Evolutionary conservation across 2,329 filamentous ascomycete species (phyloP), one percentile per base, ranked within the genome.

Genomic region (Stenocarpella maydis): DNA sequence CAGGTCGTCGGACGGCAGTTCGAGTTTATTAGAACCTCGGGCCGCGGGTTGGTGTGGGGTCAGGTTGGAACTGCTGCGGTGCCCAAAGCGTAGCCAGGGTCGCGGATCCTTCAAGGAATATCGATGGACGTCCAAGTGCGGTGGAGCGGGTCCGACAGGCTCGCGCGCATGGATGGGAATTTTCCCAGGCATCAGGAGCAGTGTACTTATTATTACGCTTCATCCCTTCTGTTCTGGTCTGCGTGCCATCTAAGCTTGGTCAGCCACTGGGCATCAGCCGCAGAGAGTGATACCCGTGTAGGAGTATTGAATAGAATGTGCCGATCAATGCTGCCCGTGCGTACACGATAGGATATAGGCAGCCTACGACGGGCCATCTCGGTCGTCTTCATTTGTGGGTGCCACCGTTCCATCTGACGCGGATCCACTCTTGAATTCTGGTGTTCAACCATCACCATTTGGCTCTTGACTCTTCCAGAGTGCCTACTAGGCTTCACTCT

Each of bases 101-200:
- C 58, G 12, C 26, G 28, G 24, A 8, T 24, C 58, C 26, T 47
- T 19, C 41, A 61, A 47, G 58, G 58, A 45, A 41, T 17, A 61
- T 24, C 58, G 58, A 47, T 61, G 58, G 34, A 34, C 58, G 26
- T 34, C 14, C 1, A 24, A 37, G 58, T 47, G 19, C 14, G 14
- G 58, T 17, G 26, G 58, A 61, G 47, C 58, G 34, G 34, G 34
- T 61, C 17, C 24, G 31, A 34, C 41, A 47, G 58, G 58, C 24
- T 47, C 34, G 41, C 41, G 19, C 41, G 58, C 19, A 10, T 10
- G 26, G 53, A 58, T 34, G 53, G n/a, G 34, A 34, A 58, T 26
- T n/a, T n/a, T n/a, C n/a, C n/a, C n/a, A n/a, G n/a, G n/a, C n/a
- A n/a, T n/a, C n/a, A n/a, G n/a, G n/a, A n/a, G n/a, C n/a, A n/a